These are phyloP conservation scores for Malassezia sp. DNA, from an alignment of 1,284 basidiomycete species.

Conservation along the genomic window DNA sequence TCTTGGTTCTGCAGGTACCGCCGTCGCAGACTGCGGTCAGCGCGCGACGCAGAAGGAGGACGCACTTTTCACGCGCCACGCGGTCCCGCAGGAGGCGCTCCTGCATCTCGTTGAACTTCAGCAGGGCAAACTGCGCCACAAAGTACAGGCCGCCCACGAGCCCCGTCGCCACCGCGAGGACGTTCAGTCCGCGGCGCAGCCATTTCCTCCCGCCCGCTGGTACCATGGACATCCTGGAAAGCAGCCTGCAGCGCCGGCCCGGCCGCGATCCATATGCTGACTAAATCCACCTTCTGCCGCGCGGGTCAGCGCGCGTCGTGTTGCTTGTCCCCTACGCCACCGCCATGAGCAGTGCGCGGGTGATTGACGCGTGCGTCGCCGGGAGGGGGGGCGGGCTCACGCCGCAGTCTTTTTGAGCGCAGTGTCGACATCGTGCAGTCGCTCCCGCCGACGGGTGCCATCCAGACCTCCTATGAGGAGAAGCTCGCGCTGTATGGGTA, in stretches of 20 bases:
- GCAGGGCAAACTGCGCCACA: slow-evolving; percentile 57
- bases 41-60: not conserved
- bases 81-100: slow-evolving; percentile 58
- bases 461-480: slow-evolving; percentile 92
- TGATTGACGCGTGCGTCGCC: slow-evolving; percentile 39
- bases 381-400: too few species aligned
- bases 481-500: slow-evolving; percentile 87
- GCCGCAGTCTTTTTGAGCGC: slow-evolving; percentile 65
- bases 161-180: slow-evolving; percentile 47
- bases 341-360: slow-evolving; percentile 39
- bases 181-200: slow-evolving; percentile 19
- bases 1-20: slow-evolving; percentile 72
- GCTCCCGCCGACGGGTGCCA: slow-evolving; percentile 83
- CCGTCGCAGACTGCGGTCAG: slow-evolving; percentile 53
- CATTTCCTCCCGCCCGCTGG: slow-evolving; percentile 4
- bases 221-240: slow-evolving; percentile 3
- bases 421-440: slow-evolving; percentile 84
- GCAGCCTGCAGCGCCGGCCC: not conserved
- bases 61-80: slow-evolving; percentile 63
- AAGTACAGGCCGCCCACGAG: slow-evolving; percentile 60
- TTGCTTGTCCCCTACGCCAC: not conserved
- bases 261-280: slow-evolving; percentile 2
- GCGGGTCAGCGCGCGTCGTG: not conserved
- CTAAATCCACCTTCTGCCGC: too few species aligned
- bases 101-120: slow-evolving; percentile 62